These are phyloP conservation scores for Aspergillus sergii DNA, from an alignment of 2,329 filamentous ascomycete species.

Conservation along the genomic window DNA sequence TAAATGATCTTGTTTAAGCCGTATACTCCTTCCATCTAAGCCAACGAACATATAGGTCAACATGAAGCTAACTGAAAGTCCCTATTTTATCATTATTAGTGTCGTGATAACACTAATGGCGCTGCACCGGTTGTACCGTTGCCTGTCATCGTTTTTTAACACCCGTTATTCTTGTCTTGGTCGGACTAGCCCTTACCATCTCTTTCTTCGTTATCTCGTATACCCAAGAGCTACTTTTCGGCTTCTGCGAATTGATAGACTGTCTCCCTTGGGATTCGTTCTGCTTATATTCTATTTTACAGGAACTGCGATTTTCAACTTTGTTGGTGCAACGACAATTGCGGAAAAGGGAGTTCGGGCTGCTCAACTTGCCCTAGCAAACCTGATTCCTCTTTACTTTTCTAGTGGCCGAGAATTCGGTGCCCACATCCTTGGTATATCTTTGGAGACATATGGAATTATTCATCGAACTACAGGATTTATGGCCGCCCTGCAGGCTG, in stretches of 20 bases:
- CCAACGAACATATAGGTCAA: too few species aligned
- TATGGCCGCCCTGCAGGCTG: not conserved
- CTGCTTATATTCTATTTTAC: not conserved
- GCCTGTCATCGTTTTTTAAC: not conserved
- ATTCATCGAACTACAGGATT: not conserved
- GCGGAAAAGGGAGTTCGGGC: not conserved
- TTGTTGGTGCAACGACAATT: not conserved
- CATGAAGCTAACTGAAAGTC: too few species aligned
- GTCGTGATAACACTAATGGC: not conserved
- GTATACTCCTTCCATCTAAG: too few species aligned
- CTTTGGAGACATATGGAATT: not conserved
- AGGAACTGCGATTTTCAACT: not conserved
- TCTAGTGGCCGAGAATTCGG: not conserved
- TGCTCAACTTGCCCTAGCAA: slow-evolving; percentile 4
- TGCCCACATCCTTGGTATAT: not conserved
- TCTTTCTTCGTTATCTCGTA: slow-evolving; percentile 1
- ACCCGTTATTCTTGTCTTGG: not conserved
- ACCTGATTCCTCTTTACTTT: not conserved
- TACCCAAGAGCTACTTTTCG: slow-evolving; percentile 1
- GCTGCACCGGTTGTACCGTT: not conserved
- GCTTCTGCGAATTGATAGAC: not conserved
- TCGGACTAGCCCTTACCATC: not conserved
- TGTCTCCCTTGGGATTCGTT: not conserved
- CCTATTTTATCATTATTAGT: not conserved
- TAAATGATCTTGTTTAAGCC: too few species aligned